Conservation (phyloP, 78 protist genomes). For the Dictyostelium intermedium region DNA sequence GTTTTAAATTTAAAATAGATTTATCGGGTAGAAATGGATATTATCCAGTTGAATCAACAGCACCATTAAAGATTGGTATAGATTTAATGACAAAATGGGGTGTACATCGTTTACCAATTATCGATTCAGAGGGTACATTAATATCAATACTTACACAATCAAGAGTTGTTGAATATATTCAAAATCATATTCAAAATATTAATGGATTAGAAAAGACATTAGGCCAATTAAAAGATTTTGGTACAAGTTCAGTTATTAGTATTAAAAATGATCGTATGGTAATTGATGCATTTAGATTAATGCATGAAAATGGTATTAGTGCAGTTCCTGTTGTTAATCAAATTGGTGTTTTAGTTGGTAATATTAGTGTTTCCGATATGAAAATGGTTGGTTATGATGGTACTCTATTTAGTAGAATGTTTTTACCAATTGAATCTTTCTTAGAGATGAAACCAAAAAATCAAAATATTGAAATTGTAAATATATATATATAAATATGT, state of each 20-base stretch:
- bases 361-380: constrained; percentile 48
- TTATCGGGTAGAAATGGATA: constrained; percentile 53
- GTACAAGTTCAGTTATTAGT: background rate
- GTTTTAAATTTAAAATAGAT: background rate
- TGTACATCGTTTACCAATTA: constrained; percentile 63
- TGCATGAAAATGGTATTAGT: constrained; percentile 38
- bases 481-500: background rate
- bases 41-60: constrained; percentile 49
- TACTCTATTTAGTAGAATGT: constrained; percentile 19
- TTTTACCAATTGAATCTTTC: constrained; percentile 31
- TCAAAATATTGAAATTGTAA: constrained; percentile 2
- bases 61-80: constrained; percentile 39
- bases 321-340: constrained; percentile 38
- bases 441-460: constrained; percentile 47
- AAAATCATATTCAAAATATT: background rate
- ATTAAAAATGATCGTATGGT: constrained; percentile 7
- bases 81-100: constrained; percentile 65
- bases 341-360: constrained; percentile 29
- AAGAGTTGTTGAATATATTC: constrained; percentile 13
- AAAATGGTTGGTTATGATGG: constrained; percentile 69
- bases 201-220: background rate
- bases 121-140: constrained; percentile 47
- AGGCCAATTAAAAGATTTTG: background rate
- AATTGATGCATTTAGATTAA: constrained; percentile 46
- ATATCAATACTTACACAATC: constrained; percentile 51